A percentile compares a stretch with the other conserved stretches of the same genome.
Conservation (phyloP, 225 moss, liverwort and hornwort species). For the Lunularia cruciata region DNA sequence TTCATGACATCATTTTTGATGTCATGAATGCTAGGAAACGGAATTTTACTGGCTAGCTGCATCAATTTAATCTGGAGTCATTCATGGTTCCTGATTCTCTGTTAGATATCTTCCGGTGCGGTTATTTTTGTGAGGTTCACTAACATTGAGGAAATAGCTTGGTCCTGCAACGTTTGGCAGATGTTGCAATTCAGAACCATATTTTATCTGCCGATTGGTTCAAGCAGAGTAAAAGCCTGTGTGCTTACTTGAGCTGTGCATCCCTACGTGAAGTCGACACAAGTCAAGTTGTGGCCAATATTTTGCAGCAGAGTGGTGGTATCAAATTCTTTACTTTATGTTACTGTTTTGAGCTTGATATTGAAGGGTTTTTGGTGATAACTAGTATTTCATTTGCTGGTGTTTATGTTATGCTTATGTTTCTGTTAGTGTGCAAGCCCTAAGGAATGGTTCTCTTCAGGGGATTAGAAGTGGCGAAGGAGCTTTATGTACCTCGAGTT, state of each 20-base stretch:
- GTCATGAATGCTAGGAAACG: too few relatives aligned
- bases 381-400: too few relatives aligned
- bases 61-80: too few relatives aligned
- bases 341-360: not conserved
- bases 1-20: too few relatives aligned
- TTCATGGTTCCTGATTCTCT: too few relatives aligned
- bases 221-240: slow-evolving; percentile 61
- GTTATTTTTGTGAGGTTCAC: too few relatives aligned
- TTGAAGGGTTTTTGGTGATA: not conserved
- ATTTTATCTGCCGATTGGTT: slow-evolving; percentile 86
- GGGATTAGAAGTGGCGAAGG: slow-evolving; percentile 39
- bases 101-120: too few relatives aligned
- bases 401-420: not conserved
- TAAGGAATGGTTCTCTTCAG: slow-evolving; percentile 26
- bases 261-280: slow-evolving; percentile 86
- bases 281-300: slow-evolving; percentile 56
- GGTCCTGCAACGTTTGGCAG: slow-evolving; percentile 58
- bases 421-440: not conserved
- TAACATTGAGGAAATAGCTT: too few relatives aligned
- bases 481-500: slow-evolving; percentile 81
- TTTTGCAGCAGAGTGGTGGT: slow-evolving; percentile 55
- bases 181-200: slow-evolving; percentile 72
- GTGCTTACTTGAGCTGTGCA: slow-evolving; percentile 87
- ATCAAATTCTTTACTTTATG: not conserved
- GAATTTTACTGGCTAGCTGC: too few relatives aligned